These are phyloP conservation scores for Rauvolfia tetraphylla DNA, from an alignment of 257 asterid genomes.

Conservation along the genomic window DNA sequence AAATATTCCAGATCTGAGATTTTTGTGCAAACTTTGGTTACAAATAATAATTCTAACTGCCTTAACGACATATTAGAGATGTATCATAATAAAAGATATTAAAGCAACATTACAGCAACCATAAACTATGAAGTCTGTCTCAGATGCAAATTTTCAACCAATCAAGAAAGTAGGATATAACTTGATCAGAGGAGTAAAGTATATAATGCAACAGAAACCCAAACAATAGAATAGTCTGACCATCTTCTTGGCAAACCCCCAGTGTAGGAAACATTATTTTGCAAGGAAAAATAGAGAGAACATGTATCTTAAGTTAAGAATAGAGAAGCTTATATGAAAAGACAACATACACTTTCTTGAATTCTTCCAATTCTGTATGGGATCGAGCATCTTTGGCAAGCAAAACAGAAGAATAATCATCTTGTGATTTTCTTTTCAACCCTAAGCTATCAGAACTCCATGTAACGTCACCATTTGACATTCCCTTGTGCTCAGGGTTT, in stretches of 20 bases:
- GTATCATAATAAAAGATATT: not conserved
- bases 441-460: conserved; percentile 35
- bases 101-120: not conserved
- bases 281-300: not conserved
- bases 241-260: not conserved
- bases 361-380: conserved; percentile 56
- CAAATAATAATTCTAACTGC: not conserved
- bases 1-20: not conserved
- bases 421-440: conserved; percentile 58
- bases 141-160: not conserved
- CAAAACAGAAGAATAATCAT: conserved; percentile 44
- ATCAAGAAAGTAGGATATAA: not conserved
- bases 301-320: not conserved
- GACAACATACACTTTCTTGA: conserved; percentile 67
- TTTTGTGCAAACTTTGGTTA: not conserved
- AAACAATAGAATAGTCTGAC: not conserved
- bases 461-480: conserved; percentile 31
- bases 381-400: conserved; percentile 58
- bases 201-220: not conserved
- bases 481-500: conserved; percentile 26
- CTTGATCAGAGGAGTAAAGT: not conserved
- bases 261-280: not conserved
- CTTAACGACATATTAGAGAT: not conserved
- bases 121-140: not conserved
- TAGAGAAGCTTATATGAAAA: conserved; percentile 15